Base-by-base conservation (phyloP, 768 basidiomycete species). In the Boletus fagicola region DNA sequence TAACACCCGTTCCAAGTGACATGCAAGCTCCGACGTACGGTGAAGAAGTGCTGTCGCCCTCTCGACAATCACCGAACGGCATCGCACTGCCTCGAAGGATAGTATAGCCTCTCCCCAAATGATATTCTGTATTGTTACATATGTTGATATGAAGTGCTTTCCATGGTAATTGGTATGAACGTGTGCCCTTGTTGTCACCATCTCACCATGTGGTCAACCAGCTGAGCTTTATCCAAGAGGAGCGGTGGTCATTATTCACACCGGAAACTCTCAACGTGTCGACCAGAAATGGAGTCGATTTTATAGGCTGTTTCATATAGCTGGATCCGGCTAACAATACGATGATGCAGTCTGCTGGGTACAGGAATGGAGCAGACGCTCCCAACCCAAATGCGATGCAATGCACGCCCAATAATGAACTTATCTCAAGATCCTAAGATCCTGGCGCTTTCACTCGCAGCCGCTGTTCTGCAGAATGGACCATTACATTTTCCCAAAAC, bases 51-150 rank as follows among this genome's bases (percentile, higher is more conserved):
- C 33, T 36, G 52, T 53, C 63, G 12, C 59, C 62, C 49, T 65
- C 62, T 40, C 63, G 51, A 65, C 59, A 39, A 54, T 57, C 62
- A 62, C 44, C 49, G 42, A 43, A 22, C 31, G n/a, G 36, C 46
- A 20, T 28, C 18, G 33, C 31, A 50, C 44, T 36, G 50, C 57
- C 44, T 51, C 26, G 28, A 20, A 15, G 48, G 51, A 58, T 45
- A n/a, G n/a, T n/a, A 62, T 53, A 54, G 61, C 56, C 61, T 62
- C 39, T 39, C 38, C 49, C 13, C n/a, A 16, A 16, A 36, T 46
- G 51, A 40, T 28, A 22, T 38, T 53, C 28, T 52, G 33, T 16
- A 38, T 38, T 33, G 40, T 35, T 12, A 8, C 35, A 51, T 28
- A 49, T 46, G 33, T 42, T 9, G 20, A 61, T 62, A 46, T 53